These are phyloP conservation scores for Trametes versicolor DNA, from an alignment of 1,284 basidiomycete genomes.

Conservation along the genomic window DNA sequence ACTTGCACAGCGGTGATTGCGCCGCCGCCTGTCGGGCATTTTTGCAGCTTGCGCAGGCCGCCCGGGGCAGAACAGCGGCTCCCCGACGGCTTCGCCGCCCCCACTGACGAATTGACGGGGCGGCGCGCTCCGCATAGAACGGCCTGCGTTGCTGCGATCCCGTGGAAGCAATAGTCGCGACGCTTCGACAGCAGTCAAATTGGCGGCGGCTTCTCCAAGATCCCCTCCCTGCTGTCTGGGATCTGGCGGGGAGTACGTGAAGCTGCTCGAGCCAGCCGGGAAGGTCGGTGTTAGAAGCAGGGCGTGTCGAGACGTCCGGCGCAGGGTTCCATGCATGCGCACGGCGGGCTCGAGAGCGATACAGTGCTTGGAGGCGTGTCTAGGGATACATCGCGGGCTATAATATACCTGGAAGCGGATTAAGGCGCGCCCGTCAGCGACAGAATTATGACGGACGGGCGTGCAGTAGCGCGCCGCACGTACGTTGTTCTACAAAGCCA, in stretches of 20 bases:
- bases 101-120: background rate
- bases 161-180: background rate
- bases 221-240: background rate
- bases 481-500: background rate
- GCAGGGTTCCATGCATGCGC: conserved; percentile 14
- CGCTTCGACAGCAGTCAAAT: conserved; percentile 10
- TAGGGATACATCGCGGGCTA: conserved; percentile 18
- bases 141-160: background rate
- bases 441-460: background rate
- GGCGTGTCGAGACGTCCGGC: background rate
- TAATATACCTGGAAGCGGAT: conserved; percentile 18
- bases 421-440: conserved; percentile 4
- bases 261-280: conserved; percentile 9
- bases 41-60: background rate
- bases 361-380: conserved; percentile 14
- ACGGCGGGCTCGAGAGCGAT: background rate
- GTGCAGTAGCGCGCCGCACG: conserved; percentile 5
- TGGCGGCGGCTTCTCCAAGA: conserved; percentile 2
- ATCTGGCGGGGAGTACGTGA: conserved; percentile 10
- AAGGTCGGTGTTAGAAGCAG: conserved; percentile 13
- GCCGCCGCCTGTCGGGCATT: background rate
- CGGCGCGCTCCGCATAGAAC: background rate
- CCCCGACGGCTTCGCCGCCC: background rate
- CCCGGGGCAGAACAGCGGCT: conserved; percentile 1
- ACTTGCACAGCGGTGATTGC: conserved; percentile 16